A percentile compares a stretch with the other conserved stretches of the same genome.
Evolutionary conservation across 306 rosid species (phyloP).

Genomic region (Ochetophila trinervis): DNA sequence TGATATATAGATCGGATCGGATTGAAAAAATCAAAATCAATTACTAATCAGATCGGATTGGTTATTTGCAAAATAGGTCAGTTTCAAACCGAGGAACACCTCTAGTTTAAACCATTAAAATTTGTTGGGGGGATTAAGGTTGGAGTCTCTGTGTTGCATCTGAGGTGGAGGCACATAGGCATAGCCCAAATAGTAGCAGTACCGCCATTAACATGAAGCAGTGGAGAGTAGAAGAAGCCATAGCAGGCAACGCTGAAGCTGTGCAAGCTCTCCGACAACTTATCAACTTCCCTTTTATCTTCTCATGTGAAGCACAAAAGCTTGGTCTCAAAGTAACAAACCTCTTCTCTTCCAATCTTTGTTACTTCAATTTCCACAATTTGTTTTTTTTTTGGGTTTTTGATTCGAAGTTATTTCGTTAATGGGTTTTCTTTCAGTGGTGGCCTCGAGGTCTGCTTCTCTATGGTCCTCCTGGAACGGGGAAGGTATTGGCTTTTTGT

Average conservation of each 20-base stretch:
- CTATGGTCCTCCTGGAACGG: slow-evolving; percentile 92
- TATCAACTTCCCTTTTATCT: slow-evolving; percentile 62
- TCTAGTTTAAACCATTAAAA: too few relatives aligned
- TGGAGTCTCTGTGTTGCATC: not conserved
- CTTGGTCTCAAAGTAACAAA: slow-evolving; percentile 67
- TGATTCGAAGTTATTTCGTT: slow-evolving; percentile 4
- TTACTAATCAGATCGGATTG: too few relatives aligned
- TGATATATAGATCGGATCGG: too few relatives aligned
- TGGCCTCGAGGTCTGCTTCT: slow-evolving; percentile 85
- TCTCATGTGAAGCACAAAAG: slow-evolving; percentile 41
- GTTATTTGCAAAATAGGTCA: too few relatives aligned
- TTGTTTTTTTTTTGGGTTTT: not conserved
- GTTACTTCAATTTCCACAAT: not conserved
- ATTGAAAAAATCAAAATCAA: too few relatives aligned
- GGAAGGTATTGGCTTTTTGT: slow-evolving; percentile 54
- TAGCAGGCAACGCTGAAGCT: slow-evolving; percentile 72
- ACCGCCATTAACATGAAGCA: not conserved
- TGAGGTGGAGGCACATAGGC: slow-evolving; percentile 33
- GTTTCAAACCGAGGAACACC: too few relatives aligned
- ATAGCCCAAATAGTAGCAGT: slow-evolving; percentile 19
- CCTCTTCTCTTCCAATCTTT: not conserved
- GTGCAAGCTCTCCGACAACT: slow-evolving; percentile 76
- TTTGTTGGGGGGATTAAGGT: too few relatives aligned
- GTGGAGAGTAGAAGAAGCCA: slow-evolving; percentile 71
- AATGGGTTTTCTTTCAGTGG: slow-evolving; percentile 38